Evolutionary conservation across 2,329 filamentous ascomycete species (phyloP).

Genomic region (Epichloe festucae): DNA sequence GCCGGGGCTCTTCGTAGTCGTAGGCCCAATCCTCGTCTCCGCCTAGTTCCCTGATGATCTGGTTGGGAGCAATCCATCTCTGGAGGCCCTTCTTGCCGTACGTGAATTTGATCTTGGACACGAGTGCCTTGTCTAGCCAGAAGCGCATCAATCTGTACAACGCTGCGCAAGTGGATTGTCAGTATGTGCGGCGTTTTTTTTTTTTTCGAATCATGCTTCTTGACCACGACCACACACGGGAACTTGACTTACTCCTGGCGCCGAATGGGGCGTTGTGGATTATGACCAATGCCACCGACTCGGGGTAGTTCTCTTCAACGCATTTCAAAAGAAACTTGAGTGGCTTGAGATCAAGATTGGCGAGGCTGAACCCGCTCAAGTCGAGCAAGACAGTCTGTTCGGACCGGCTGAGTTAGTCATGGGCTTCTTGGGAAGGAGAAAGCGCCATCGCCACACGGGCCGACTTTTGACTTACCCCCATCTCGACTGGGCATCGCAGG

Average conservation of each 20-base stretch:
- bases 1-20: slow-evolving; percentile 57
- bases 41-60: slow-evolving; percentile 65
- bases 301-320: slow-evolving; percentile 76
- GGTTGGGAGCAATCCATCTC: slow-evolving; percentile 51
- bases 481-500: slow-evolving; percentile 63
- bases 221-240: neutral
- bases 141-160: slow-evolving; percentile 83
- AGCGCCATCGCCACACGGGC: too few species aligned
- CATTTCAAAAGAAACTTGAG: too few species aligned
- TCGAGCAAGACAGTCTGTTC: slow-evolving; percentile 30
- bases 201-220: too few species aligned
- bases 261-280: slow-evolving; percentile 89
- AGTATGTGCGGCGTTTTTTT: too few species aligned
- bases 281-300: slow-evolving; percentile 68
- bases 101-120: slow-evolving; percentile 76
- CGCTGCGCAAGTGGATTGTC: slow-evolving; percentile 27
- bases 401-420: slow-evolving; percentile 10
- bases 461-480: slow-evolving; percentile 48
- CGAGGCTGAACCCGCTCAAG: too few species aligned
- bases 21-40: slow-evolving; percentile 72
- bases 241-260: slow-evolving; percentile 54
- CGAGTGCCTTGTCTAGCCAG: slow-evolving; percentile 86
- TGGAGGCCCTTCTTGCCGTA: slow-evolving; percentile 63
- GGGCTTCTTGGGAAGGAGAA: too few species aligned
- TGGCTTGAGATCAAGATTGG: too few species aligned